phyloP scores from a whole-genome alignment of 257 asterid species.

The Cruciata laevipes region DNA sequence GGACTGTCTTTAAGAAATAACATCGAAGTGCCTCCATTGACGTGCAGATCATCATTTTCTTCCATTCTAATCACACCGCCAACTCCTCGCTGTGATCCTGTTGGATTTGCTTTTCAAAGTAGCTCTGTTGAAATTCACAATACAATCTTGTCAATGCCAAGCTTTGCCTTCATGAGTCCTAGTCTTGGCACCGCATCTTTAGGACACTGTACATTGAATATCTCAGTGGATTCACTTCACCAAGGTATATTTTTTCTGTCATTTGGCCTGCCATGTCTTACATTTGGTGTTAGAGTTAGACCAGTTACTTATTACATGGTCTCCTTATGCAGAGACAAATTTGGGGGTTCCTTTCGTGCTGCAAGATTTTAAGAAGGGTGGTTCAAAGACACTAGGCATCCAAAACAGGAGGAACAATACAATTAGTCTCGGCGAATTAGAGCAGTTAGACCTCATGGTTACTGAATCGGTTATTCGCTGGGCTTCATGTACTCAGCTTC shows the following conservation, averaged over 20 bases:
- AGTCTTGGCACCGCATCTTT: slow-evolving; percentile 24
- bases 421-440: slow-evolving; percentile 56
- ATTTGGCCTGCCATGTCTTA: background rate
- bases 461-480: slow-evolving; percentile 73
- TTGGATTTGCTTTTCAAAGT: slow-evolving; percentile 53
- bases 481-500: slow-evolving; percentile 71
- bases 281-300: background rate
- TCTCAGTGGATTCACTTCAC: slow-evolving; percentile 22
- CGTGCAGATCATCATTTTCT: slow-evolving; percentile 53
- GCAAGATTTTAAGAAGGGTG: slow-evolving; percentile 23
- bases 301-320: background rate
- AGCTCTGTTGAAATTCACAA: slow-evolving; percentile 35
- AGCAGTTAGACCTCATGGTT: slow-evolving; percentile 48
- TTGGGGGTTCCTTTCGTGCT: slow-evolving; percentile 18
- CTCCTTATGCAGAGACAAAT: slow-evolving; percentile 20
- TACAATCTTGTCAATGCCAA: slow-evolving; percentile 43
- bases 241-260: slow-evolving; percentile 35
- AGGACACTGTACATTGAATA: slow-evolving; percentile 29
- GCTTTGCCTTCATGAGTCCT: slow-evolving; percentile 56
- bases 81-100: slow-evolving; percentile 25
- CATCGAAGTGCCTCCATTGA: slow-evolving; percentile 26
- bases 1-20: slow-evolving; percentile 32
- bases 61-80: slow-evolving; percentile 30
- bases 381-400: slow-evolving; percentile 28
- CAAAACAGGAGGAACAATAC: slow-evolving; percentile 67